Evolutionary conservation across 1,284 basidiomycete genomes (phyloP).

Genomic region (Blastosporella zonata): DNA sequence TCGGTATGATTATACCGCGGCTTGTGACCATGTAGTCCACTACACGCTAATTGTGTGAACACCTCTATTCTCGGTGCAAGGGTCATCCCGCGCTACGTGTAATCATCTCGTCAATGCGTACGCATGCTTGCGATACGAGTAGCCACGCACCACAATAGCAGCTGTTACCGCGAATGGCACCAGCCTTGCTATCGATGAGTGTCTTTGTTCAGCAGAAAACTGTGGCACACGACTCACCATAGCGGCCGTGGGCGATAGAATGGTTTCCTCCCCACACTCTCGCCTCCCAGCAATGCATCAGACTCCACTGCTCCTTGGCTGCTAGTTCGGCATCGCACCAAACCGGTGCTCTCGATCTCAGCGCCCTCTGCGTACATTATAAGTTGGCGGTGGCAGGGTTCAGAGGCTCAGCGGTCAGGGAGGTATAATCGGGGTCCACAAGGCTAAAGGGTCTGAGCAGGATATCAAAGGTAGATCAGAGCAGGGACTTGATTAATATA

Average conservation of each 20-base stretch:
- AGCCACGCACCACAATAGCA: slow-evolving; percentile 54
- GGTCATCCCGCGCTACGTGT: slow-evolving; percentile 69
- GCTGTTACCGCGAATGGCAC: slow-evolving; percentile 71
- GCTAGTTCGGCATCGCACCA: slow-evolving; percentile 2
- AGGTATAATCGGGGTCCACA: background rate
- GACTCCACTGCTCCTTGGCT: slow-evolving; percentile 16
- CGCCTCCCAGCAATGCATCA: slow-evolving; percentile 21
- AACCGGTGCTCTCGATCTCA: slow-evolving; percentile 15
- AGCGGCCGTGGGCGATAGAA: slow-evolving; percentile 66
- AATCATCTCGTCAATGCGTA: background rate
- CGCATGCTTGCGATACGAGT: background rate
- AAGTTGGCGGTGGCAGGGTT: background rate
- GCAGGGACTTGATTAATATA: background rate
- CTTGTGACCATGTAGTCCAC: slow-evolving; percentile 44
- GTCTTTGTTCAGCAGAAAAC: no score
- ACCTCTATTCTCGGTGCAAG: slow-evolving; percentile 74
- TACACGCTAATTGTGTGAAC: slow-evolving; percentile 74
- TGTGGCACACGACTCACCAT: slow-evolving; percentile 35
- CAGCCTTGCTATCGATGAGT: slow-evolving; percentile 44
- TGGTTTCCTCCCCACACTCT: slow-evolving; percentile 44
- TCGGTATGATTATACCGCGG: slow-evolving; percentile 35
- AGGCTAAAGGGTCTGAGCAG: background rate
- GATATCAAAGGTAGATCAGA: background rate
- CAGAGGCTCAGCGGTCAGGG: background rate
- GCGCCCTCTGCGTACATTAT: slow-evolving; percentile 20